Evolutionary conservation across 768 basidiomycete genomes (phyloP).

Genomic region (Cystofilobasidium ferigula): DNA sequence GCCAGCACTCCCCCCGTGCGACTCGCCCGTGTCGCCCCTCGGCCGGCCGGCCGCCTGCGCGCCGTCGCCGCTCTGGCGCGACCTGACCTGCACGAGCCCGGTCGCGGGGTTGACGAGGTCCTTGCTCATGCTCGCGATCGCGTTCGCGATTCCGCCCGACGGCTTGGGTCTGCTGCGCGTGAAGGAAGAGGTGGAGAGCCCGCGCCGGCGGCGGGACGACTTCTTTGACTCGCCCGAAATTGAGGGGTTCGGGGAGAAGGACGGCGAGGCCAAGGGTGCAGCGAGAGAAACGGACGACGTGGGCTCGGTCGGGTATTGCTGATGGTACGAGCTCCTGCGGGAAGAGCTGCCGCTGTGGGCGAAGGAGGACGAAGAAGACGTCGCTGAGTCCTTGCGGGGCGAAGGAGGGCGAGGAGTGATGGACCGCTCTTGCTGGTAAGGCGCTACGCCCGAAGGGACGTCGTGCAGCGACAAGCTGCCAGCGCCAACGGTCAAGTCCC

Average conservation of each 20-base stretch:
- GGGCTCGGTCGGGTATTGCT: not conserved
- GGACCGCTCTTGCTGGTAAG: not conserved
- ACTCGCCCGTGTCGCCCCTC: slow-evolving; percentile 1
- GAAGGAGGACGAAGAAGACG: not conserved
- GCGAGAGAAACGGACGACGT: not conserved
- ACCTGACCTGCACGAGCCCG: not conserved
- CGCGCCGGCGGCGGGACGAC: not conserved
- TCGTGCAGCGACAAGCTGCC: slow-evolving; percentile 9
- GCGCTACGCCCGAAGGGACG: slow-evolving; percentile 3
- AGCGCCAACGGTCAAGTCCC: not conserved
- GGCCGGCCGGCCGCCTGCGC: not conserved
- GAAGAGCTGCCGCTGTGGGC: not conserved
- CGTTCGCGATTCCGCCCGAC: slow-evolving; percentile 9
- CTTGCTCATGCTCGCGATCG: slow-evolving; percentile 17
- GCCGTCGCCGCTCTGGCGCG: not conserved
- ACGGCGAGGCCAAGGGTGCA: not conserved
- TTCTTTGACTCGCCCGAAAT: not conserved
- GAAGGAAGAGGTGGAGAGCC: slow-evolving; percentile 9
- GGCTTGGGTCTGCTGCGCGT: slow-evolving; percentile 3
- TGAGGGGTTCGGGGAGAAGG: not conserved
- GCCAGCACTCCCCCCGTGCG: too few relatives aligned
- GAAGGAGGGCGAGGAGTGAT: not conserved
- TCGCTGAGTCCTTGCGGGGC: not conserved
- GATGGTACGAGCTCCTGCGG: not conserved
- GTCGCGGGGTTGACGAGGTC: slow-evolving; percentile 20